These are phyloP conservation scores for Yarrowia osloensis DNA, from an alignment of 805 yeast genomes.

Conservation along the genomic window DNA sequence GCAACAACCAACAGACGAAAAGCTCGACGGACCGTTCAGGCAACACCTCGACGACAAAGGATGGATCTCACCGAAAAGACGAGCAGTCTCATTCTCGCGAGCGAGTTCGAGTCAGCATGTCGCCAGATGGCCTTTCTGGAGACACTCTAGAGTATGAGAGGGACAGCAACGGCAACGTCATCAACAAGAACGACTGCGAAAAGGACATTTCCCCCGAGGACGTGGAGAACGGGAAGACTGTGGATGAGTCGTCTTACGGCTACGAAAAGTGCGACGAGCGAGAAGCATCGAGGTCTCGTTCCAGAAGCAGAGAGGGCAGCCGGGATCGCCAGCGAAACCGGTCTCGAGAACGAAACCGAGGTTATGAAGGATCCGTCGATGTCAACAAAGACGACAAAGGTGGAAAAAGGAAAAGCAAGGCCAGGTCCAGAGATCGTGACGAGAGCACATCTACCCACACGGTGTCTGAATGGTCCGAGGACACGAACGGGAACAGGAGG, in stretches of 20 bases:
- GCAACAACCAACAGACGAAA: neutral
- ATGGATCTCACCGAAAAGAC: neutral
- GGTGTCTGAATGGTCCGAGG: neutral
- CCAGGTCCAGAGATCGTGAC: neutral
- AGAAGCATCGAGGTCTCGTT: conserved; percentile 10
- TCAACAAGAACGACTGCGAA: neutral
- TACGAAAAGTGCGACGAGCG: conserved; percentile 17
- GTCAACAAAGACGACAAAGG: neutral
- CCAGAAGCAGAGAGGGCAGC: conserved; percentile 4
- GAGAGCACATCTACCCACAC: neutral
- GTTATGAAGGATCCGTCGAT: neutral
- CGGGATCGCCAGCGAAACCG: neutral
- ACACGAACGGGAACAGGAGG: neutral
- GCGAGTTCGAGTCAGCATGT: neutral
- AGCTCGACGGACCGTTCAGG: neutral
- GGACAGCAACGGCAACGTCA: neutral
- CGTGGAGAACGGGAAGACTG: neutral
- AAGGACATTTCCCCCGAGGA: neutral
- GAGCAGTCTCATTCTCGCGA: conserved; percentile 9
- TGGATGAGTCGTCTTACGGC: neutral
- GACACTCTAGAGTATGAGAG: neutral
- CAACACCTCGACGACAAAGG: neutral
- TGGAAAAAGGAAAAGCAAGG: neutral
- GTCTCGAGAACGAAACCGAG: neutral
- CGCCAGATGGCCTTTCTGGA: neutral